Base-by-base conservation (phyloP, 345 rosid species). In the Nephelium lappaceum region DNA sequence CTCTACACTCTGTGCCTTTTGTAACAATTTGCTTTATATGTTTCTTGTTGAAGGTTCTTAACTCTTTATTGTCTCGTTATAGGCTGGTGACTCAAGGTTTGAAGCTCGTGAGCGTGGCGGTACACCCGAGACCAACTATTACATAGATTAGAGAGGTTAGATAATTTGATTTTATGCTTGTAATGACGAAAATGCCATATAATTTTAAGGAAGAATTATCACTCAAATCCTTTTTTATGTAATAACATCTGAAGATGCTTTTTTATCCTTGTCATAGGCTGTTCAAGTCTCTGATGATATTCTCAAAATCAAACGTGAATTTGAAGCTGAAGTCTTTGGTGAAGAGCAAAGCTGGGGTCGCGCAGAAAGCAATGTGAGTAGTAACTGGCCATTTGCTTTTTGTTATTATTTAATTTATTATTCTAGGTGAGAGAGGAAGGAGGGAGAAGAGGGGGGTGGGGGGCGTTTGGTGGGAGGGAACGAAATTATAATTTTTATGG, bases 341-440 rank as follows among this genome's bases (percentile, higher is more conserved):
- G 93, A 91, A 85, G 97, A 91, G 71, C 92, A 88, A 80, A 89
- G 55, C 85, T 91, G 97, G 98, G 83, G 82, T 45, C 93, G 77
- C 63, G 84, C 80, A 18, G 97, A 96, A 64, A 85, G 39, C 84
- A 89, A 77, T 77, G 99, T 94, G 78, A 88, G 87, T 87, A 25
- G 18, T 64, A 61, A 18, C 66, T 73, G 23, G 69, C 38, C 24
- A 73, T 57, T 69, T 78, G 64, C 31, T 74, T 62, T 38, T 36
- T n/a, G 23, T 45, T 18, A 15, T 60, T 69, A 64, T 21, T 10
- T 10, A 10, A 72, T 67, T 65, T 47, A 64, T 73, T 31, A 60
- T 42, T 16, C 21, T 27, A 3, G n/a, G 67, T 38, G 65, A 58
- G 63, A 57, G 63, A 21, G 63, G 24, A 58, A 8, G 3, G 27